These are phyloP conservation scores for Penicillium sp. DNA, from an alignment of 2,329 filamentous ascomycete species.

Conservation along the genomic window DNA sequence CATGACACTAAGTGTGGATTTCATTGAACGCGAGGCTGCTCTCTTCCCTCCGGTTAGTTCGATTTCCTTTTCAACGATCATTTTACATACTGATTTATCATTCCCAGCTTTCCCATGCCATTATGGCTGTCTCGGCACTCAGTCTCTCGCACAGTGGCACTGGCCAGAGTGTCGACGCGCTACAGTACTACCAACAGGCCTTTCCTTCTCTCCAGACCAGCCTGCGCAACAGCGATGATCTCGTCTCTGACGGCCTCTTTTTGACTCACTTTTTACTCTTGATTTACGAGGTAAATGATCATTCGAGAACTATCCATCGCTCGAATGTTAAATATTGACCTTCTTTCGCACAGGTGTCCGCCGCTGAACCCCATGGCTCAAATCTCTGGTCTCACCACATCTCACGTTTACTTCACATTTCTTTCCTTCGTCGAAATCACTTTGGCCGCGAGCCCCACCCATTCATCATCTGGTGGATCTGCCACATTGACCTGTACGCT, in stretches of 20 bases:
- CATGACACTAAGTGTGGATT: conserved; percentile 37
- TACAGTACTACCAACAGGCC: conserved; percentile 57
- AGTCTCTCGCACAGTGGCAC: conserved; percentile 51
- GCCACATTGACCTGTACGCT: conserved; percentile 57
- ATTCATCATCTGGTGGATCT: conserved; percentile 56
- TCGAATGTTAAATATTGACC: conserved; percentile 13
- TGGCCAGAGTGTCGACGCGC: conserved; percentile 49
- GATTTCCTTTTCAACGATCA: neutral
- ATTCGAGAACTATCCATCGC: conserved; percentile 1
- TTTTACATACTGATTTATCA: conserved; percentile 21
- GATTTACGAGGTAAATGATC: conserved; percentile 53
- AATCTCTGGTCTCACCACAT: conserved; percentile 58
- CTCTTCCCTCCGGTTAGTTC: conserved; percentile 53
- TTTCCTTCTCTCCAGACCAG: conserved; percentile 50
- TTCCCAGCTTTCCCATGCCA: conserved; percentile 54
- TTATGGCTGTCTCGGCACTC: conserved; percentile 59
- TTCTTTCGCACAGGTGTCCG: conserved; percentile 41
- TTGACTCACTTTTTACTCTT: conserved; percentile 59
- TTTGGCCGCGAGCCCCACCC: conserved; percentile 48
- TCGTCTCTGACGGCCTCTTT: conserved; percentile 58
- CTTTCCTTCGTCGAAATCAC: conserved; percentile 49
- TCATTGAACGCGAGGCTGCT: conserved; percentile 50
- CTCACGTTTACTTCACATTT: conserved; percentile 52
- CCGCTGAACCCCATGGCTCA: conserved; percentile 46
- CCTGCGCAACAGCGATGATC: conserved; percentile 49